Evolutionary conservation across 1,284 basidiomycete genomes (phyloP).

Genomic region (Fomitopsis palustris): DNA sequence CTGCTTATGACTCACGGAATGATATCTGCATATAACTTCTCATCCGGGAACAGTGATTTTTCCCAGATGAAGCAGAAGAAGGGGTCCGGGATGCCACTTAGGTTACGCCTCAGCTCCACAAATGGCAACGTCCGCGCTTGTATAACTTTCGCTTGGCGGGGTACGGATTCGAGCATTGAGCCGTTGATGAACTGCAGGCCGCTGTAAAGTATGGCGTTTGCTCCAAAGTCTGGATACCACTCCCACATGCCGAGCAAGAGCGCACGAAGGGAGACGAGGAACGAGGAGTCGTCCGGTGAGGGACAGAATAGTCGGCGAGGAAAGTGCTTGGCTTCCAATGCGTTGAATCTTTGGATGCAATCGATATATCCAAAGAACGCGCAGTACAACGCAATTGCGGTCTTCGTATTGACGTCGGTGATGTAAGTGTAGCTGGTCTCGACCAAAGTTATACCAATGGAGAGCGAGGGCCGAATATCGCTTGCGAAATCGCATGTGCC

Average conservation of each 20-base stretch:
- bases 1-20: conserved; percentile 5
- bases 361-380: conserved; percentile 3
- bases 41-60: conserved; percentile 7
- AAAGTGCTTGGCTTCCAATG: not conserved
- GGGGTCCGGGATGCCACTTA: conserved; percentile 4
- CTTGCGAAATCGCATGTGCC: not conserved
- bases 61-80: conserved; percentile 9
- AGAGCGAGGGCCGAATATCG: not conserved
- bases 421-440: conserved; percentile 6
- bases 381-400: conserved; percentile 4
- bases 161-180: conserved; percentile 5
- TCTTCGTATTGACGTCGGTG: conserved; percentile 1
- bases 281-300: not conserved
- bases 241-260: conserved; percentile 1
- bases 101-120: conserved; percentile 1
- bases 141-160: not conserved
- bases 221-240: conserved; percentile 2
- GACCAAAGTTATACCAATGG: not conserved
- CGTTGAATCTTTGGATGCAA: not conserved
- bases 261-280: not conserved
- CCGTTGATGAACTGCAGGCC: conserved; percentile 5
- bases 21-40: not conserved
- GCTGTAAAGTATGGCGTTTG: not conserved
- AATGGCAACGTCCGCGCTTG: not conserved
- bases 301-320: not conserved